Evolutionary conservation across 176 grass and related monocot genomes (phyloP).

Genomic region (Phyllostachys edulis): DNA sequence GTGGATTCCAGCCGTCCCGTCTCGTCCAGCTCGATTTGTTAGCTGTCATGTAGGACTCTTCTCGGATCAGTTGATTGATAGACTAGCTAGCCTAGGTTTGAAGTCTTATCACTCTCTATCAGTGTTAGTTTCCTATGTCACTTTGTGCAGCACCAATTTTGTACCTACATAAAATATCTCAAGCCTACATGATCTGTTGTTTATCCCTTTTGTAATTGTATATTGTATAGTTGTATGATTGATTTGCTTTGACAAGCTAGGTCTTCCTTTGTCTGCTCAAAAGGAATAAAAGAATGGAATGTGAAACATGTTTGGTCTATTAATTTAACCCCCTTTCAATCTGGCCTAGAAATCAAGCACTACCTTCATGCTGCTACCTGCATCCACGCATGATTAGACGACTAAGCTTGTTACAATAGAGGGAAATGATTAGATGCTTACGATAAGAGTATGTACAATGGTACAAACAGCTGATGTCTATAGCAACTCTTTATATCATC

Average conservation of each 20-base stretch:
- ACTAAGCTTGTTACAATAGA: neutral
- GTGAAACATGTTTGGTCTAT: neutral
- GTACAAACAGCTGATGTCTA: no score
- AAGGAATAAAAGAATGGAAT: constrained; percentile 1
- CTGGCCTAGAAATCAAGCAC: constrained; percentile 12
- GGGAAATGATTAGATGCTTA: constrained; percentile 23
- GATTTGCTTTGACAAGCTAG: neutral
- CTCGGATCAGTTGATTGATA: no score
- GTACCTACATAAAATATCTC: neutral
- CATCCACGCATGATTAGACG: constrained; percentile 24
- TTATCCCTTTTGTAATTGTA: neutral
- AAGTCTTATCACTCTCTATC: no score
- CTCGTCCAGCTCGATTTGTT: neutral
- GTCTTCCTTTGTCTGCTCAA: neutral
- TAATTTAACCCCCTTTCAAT: neutral
- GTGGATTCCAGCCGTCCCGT: neutral
- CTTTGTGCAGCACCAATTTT: neutral
- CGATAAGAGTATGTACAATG: no score
- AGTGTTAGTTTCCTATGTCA: neutral
- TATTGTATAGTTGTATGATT: neutral
- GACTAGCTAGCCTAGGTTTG: no score
- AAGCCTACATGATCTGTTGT: neutral
- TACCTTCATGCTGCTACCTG: neutral
- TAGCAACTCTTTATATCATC: no score
- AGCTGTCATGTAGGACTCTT: neutral